A percentile compares a stretch with the other conserved stretches of the same genome.
Evolutionary conservation across 1,139 yeast species (phyloP).

Genomic region (Zhuliangozyma parablackwelliae): DNA sequence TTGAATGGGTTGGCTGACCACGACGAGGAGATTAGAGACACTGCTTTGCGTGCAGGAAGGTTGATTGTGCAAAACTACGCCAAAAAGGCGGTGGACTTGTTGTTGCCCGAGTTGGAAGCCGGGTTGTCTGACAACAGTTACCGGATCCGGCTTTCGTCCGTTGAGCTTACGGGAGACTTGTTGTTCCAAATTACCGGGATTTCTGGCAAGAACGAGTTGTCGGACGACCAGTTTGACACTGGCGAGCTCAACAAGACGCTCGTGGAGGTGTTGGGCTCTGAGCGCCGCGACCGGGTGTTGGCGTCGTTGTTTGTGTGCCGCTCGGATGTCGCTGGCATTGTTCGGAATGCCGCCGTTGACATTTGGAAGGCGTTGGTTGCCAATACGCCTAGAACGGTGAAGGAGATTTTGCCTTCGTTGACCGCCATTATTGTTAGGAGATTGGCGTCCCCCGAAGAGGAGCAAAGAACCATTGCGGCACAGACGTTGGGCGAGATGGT

Average conservation of each 20-base stretch:
- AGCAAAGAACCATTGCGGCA: conserved; percentile 85
- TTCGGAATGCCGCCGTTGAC: conserved; percentile 87
- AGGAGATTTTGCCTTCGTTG: conserved; percentile 83
- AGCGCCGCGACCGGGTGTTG: conserved; percentile 82
- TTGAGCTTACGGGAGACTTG: conserved; percentile 94
- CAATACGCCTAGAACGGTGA: conserved; percentile 93
- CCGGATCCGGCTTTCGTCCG: conserved; percentile 89
- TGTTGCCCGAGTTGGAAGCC: conserved; percentile 87
- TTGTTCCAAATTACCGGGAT: conserved; percentile 94
- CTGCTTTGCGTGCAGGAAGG: conserved; percentile 89
- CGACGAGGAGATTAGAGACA: conserved; percentile 83
- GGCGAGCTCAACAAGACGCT: conserved; percentile 65
- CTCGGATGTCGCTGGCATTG: conserved; percentile 83
- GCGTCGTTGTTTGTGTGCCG: conserved; percentile 88
- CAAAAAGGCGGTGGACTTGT: conserved; percentile 83
- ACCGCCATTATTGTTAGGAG: conserved; percentile 76
- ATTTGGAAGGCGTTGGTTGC: conserved; percentile 97
- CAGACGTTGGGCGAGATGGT: conserved; percentile 93
- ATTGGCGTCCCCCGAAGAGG: conserved; percentile 75
- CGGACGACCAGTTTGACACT: conserved; percentile 58
- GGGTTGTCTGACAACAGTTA: conserved; percentile 82
- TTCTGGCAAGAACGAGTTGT: conserved; percentile 60
- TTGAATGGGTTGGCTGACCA: conserved; percentile 86
- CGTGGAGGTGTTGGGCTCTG: conserved; percentile 76
- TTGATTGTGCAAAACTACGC: conserved; percentile 90